These are phyloP conservation scores for Raphanus raphanistrum DNA, from an alignment of 345 rosid species.

Conservation along the genomic window DNA sequence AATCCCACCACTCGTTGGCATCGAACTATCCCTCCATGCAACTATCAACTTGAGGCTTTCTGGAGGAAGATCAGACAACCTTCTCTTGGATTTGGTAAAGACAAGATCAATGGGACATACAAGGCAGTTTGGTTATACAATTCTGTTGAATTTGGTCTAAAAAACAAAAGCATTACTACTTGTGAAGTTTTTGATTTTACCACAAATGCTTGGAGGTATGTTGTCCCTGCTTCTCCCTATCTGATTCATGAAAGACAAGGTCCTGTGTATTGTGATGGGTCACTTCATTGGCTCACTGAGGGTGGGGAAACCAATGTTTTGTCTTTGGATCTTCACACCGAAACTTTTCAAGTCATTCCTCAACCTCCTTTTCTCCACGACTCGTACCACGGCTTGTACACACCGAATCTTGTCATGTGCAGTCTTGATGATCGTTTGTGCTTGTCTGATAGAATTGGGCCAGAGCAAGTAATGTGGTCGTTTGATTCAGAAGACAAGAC, in stretches of 20 bases:
- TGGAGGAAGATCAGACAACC: background rate
- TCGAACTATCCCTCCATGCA: background rate
- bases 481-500: background rate
- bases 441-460: background rate
- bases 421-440: background rate
- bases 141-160: background rate
- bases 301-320: background rate
- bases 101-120: conserved; percentile 10
- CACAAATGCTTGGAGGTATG: conserved; percentile 1
- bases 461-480: background rate
- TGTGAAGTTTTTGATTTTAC: conserved; percentile 7
- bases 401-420: background rate
- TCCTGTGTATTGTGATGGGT: conserved; percentile 5
- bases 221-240: conserved; percentile 14
- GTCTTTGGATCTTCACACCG: background rate
- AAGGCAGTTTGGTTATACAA: conserved; percentile 23
- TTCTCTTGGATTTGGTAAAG: conserved; percentile 24
- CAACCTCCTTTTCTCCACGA: background rate
- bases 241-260: background rate
- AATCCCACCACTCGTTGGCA: conserved; percentile 17
- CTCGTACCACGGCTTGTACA: background rate
- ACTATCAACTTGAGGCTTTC: background rate
- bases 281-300: conserved; percentile 6
- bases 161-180: background rate
- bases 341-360: background rate